These are phyloP conservation scores for Starmerella stigmatis DNA, from an alignment of 805 yeast genomes.

Conservation along the genomic window DNA sequence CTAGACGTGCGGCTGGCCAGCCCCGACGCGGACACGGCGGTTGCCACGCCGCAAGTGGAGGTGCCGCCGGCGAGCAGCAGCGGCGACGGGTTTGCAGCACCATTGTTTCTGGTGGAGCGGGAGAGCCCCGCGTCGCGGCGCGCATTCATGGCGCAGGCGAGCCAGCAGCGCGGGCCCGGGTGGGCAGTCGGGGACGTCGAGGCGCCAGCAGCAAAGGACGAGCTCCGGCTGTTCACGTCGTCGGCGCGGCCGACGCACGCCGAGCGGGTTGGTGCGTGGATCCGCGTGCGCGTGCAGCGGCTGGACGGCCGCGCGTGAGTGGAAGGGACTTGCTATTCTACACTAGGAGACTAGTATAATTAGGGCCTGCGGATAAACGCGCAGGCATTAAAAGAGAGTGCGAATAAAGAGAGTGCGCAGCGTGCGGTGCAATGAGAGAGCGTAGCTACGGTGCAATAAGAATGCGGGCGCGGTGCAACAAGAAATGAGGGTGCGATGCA, in stretches of 20 bases:
- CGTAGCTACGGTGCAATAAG: too few species aligned
- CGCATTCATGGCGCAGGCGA: constrained; percentile 24
- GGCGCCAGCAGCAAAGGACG: neutral
- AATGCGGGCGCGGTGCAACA: too few species aligned
- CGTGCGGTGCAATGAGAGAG: too few species aligned
- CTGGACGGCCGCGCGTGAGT: too few species aligned
- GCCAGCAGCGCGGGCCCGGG: constrained; percentile 24
- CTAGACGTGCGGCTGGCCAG: constrained; percentile 15
- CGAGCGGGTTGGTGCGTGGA: constrained; percentile 6
- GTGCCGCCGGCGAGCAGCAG: constrained; percentile 24
- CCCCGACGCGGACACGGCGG: constrained; percentile 10
- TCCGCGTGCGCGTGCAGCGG: neutral
- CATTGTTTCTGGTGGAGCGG: constrained; percentile 23
- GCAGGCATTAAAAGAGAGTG: too few species aligned
- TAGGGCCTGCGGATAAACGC: too few species aligned
- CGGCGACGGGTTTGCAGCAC: constrained; percentile 22
- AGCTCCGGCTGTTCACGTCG: neutral
- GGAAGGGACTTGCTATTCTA: too few species aligned
- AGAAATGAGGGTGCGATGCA: too few species aligned
- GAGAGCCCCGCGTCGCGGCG: constrained; percentile 25
- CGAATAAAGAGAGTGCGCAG: too few species aligned
- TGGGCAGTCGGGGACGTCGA: constrained; percentile 24
- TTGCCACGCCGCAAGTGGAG: constrained; percentile 14
- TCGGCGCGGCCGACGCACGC: neutral
- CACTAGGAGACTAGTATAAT: too few species aligned